These are phyloP conservation scores for Cladosporium sp. DNA, from an alignment of 2,329 filamentous ascomycete species.

Conservation along the genomic window DNA sequence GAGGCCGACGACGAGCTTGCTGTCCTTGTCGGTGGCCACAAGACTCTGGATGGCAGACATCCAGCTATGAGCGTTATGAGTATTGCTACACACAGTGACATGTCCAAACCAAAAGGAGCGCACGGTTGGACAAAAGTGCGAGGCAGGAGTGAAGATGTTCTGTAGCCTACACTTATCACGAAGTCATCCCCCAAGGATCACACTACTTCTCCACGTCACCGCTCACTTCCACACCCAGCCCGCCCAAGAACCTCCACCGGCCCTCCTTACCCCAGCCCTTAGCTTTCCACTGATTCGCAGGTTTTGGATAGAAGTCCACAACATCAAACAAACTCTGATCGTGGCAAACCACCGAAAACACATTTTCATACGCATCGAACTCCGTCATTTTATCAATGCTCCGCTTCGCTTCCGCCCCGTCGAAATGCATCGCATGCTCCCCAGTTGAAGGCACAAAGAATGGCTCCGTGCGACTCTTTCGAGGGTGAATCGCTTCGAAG, in stretches of 20 bases:
- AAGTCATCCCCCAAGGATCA: too few species aligned
- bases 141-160: conserved; percentile 13
- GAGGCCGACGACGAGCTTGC: conserved; percentile 33
- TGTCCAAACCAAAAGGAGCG: conserved; percentile 29
- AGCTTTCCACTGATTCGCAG: conserved; percentile 44
- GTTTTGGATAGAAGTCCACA: conserved; percentile 48
- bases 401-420: conserved; percentile 31
- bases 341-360: conserved; percentile 48
- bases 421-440: conserved; percentile 21
- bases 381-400: conserved; percentile 46
- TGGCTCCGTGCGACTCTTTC: conserved; percentile 20
- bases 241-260: conserved; percentile 49
- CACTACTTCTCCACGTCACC: not conserved
- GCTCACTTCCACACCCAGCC: conserved; percentile 32
- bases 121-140: conserved; percentile 46
- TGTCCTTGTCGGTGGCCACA: conserved; percentile 34
- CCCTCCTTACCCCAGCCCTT: conserved; percentile 44
- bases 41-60: conserved; percentile 19
- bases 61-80: conserved; percentile 32
- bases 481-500: conserved; percentile 37
- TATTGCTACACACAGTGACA: conserved; percentile 23
- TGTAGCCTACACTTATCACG: not conserved
- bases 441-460: conserved; percentile 22
- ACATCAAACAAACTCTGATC: conserved; percentile 42
- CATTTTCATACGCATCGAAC: conserved; percentile 41